These are phyloP conservation scores for Plectosphaerella cucumerina DNA, from an alignment of 2,329 filamentous ascomycete genomes.

Conservation along the genomic window DNA sequence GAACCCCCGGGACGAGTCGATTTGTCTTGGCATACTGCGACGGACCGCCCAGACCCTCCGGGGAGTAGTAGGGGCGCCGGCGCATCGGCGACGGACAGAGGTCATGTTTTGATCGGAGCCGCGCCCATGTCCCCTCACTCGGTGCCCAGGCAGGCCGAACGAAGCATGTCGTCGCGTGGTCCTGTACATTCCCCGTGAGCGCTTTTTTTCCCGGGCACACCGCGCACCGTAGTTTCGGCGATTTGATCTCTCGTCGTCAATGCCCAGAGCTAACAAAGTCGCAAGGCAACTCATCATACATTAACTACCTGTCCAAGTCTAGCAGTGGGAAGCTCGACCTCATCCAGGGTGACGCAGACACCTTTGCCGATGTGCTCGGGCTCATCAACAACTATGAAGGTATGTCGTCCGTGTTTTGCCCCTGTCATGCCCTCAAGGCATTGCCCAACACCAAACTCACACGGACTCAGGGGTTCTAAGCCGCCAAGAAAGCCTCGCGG, in stretches of 20 bases:
- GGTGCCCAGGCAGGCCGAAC: neutral
- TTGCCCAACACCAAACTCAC: neutral
- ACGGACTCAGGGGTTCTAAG: slow-evolving; percentile 62
- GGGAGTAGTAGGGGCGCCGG: neutral
- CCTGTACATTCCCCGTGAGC: neutral
- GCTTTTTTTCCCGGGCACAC: no score
- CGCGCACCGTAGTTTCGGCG: slow-evolving; percentile 9
- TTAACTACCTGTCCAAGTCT: slow-evolving; percentile 50
- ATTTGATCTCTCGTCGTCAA: slow-evolving; percentile 22
- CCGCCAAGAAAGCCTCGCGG: slow-evolving; percentile 81
- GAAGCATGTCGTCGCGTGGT: slow-evolving; percentile 3
- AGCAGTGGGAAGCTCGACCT: slow-evolving; percentile 41
- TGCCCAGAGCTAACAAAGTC: slow-evolving; percentile 17
- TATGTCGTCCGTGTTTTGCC: slow-evolving; percentile 26
- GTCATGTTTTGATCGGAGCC: no score
- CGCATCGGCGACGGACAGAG: neutral
- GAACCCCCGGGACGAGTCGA: neutral
- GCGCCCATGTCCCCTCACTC: no score
- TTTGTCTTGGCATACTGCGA: neutral
- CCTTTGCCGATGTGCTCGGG: slow-evolving; percentile 67
- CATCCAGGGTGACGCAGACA: slow-evolving; percentile 56
- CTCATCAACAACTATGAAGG: slow-evolving; percentile 76
- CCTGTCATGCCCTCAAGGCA: neutral
- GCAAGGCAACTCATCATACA: slow-evolving; percentile 24
- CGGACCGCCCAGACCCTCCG: neutral